Evolutionary conservation across 768 basidiomycete genomes (phyloP), one percentile per base, ranked within the genome.

Genomic region (Rhodocollybia butyracea): DNA sequence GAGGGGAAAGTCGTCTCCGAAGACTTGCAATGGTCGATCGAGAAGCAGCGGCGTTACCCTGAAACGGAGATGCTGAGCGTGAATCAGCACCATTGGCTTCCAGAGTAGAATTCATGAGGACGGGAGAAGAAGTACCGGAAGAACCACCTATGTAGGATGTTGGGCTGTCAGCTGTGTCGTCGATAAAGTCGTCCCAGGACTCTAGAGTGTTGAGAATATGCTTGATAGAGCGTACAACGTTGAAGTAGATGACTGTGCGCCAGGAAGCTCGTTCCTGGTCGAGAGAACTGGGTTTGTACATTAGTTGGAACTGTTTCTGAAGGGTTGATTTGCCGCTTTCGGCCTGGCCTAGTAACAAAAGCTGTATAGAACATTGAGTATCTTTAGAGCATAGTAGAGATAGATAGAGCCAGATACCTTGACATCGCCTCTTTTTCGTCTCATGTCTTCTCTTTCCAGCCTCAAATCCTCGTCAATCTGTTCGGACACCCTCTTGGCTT

Each of bases 391-490:
- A 29, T 27, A 6, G 24, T 15, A 56, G 31, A 15, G 17, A 6
- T 32, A 17, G 55, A 48, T 39, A 45, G 45, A 24, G 26, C 4
- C 57, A 53, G 13, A 46, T 40, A 86, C 90, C 77, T 88, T 88
- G 58, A 92, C 89, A 67, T 91, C 89, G 61, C 83, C 78, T 68
- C 82, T 89, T 47, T 75, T 80, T 65, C 78, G 82, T 68, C 80
- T 85, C 55, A 83, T 62, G 48, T 75, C 78, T 66, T 88, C 86
- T 55, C 83, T 79, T 63, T 93, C 91, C 56, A 74, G 71, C 60
- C 83, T 81, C 51, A 93, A 76, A 61, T 89, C 82, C 64, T 91
- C 89, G 70, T 93, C 91, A 63, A 93, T 93, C 67, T 80, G 79
- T 58, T 93, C 90, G 46, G 88, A 91, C 57, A 87, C 73, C 46